These are phyloP conservation scores for Arachnomyces sp. DNA, from an alignment of 2,329 filamentous ascomycete genomes.

Conservation along the genomic window DNA sequence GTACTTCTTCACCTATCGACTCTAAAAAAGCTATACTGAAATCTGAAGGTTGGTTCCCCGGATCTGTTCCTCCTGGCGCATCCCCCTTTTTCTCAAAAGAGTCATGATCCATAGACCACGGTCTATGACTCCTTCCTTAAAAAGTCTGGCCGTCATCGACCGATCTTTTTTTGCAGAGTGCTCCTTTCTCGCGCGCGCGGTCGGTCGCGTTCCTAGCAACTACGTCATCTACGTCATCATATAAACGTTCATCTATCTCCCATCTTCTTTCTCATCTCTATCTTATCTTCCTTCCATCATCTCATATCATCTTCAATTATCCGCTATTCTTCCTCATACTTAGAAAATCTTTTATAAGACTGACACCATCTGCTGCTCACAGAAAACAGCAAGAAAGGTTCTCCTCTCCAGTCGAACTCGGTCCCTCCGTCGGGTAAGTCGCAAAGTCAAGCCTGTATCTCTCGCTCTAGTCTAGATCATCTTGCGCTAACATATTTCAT, in stretches of 20 bases:
- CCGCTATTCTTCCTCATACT: background rate
- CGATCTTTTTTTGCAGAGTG: background rate
- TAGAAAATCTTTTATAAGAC: constrained; percentile 1
- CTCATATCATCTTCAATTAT: background rate
- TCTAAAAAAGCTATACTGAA: constrained; percentile 32
- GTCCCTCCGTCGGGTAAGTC: constrained; percentile 3
- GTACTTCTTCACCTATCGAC: constrained; percentile 37
- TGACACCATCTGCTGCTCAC: background rate
- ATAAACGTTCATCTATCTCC: constrained; percentile 1
- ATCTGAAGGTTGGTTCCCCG: constrained; percentile 30
- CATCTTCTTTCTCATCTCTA: background rate
- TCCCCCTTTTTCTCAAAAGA: constrained; percentile 8
- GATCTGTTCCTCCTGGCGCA: constrained; percentile 4
- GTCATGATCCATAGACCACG: too few species aligned
- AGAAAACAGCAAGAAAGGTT: constrained; percentile 4
- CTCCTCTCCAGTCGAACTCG: constrained; percentile 3
- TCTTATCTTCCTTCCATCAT: constrained; percentile 2
- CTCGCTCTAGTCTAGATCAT: constrained; percentile 20
- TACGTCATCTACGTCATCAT: too few species aligned
- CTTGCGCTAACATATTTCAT: too few species aligned
- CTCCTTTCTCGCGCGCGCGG: background rate
- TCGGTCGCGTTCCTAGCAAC: background rate
- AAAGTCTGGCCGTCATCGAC: background rate
- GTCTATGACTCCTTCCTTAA: background rate
- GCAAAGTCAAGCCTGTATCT: background rate